These are phyloP conservation scores for Aegilops bicornis DNA, from an alignment of 176 grass and related monocot genomes.

Conservation along the genomic window DNA sequence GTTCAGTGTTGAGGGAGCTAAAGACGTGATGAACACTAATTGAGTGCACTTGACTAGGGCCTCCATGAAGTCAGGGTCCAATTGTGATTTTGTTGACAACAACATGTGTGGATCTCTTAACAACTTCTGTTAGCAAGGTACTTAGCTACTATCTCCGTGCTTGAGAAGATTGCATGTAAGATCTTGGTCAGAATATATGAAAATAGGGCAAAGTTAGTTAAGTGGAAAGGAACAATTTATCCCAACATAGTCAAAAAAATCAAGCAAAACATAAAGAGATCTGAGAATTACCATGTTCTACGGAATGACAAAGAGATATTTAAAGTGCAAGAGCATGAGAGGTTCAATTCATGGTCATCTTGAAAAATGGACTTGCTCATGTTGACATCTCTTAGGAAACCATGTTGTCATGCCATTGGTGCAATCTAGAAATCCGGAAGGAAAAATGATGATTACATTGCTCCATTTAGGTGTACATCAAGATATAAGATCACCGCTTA, in stretches of 20 bases:
- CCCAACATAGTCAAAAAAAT: not conserved
- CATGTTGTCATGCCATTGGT: not conserved
- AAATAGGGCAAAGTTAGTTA: not conserved
- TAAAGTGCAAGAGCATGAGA: not conserved
- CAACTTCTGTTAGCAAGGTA: not conserved
- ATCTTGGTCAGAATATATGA: not conserved
- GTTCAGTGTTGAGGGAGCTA: not conserved
- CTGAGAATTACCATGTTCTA: not conserved
- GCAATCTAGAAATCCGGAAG: not conserved
- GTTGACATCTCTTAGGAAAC: not conserved
- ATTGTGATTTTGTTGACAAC: not conserved
- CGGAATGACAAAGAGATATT: not conserved
- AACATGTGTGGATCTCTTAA: not conserved
- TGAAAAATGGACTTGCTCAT: not conserved
- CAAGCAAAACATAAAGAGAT: not conserved
- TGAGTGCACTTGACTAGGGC: not conserved
- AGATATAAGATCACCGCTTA: not conserved
- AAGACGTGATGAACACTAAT: not conserved
- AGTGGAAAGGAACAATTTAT: not conserved
- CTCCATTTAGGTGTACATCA: not conserved
- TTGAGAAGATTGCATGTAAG: not conserved
- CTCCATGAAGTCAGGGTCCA: not conserved
- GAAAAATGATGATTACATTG: not conserved
- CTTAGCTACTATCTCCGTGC: not conserved
- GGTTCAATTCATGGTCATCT: not conserved